These are phyloP conservation scores for Actinidia polygama DNA, from an alignment of 179 eudicot species.

Conservation along the genomic window DNA sequence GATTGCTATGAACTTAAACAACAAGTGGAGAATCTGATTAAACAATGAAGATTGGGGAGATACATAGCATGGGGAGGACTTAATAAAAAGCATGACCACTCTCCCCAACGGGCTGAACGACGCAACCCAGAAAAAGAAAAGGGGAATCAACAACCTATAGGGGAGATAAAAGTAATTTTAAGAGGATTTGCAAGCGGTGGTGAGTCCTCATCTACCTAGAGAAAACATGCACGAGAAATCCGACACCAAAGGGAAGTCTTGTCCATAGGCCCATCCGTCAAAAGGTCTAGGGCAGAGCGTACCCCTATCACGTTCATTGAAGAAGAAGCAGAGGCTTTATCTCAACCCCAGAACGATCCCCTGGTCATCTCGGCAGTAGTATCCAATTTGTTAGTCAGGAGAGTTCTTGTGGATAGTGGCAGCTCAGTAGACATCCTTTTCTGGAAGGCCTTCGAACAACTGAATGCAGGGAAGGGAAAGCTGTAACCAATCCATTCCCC, in stretches of 20 bases:
- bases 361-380: not conserved
- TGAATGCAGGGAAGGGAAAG: no score
- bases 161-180: no score
- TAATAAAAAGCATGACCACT: no score
- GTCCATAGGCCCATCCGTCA: no score
- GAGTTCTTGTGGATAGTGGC: not conserved
- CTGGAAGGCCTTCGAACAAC: no score
- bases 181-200: no score
- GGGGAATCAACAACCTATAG: not conserved
- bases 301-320: not conserved
- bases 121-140: not conserved
- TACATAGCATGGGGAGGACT: not conserved
- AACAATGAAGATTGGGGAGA: not conserved
- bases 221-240: no score
- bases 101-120: not conserved
- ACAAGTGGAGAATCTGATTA: not conserved
- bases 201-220: no score
- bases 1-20: not conserved
- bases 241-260: no score
- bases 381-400: not conserved
- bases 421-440: not conserved
- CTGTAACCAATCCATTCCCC: no score
- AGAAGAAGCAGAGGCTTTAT: not conserved
- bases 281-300: not conserved
- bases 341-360: not conserved